These are phyloP conservation scores for Cymbomonas tetramitiformis DNA, from an alignment of 139 green algal genomes.

Conservation along the genomic window DNA sequence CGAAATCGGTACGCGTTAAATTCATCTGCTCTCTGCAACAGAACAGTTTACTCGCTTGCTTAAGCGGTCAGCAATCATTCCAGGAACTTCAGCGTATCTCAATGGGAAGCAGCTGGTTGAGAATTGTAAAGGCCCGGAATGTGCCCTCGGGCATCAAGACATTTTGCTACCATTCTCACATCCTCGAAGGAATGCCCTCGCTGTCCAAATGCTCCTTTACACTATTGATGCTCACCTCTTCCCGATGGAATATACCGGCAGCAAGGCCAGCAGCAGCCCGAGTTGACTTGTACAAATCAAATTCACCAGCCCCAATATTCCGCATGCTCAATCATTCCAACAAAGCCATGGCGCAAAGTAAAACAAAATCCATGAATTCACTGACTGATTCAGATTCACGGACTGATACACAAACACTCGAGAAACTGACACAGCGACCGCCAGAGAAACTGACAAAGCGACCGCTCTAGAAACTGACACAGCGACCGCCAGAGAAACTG, in stretches of 20 bases:
- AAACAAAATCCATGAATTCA: not conserved
- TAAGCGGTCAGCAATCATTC: too few relatives aligned
- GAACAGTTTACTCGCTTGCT: too few relatives aligned
- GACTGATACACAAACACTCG: too few relatives aligned
- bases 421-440: too few relatives aligned
- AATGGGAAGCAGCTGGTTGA: not conserved
- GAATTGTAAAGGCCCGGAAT: not conserved
- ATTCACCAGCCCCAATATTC: not conserved
- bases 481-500: too few relatives aligned
- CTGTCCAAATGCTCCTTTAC: conserved; percentile 81
- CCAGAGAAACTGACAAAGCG: too few relatives aligned
- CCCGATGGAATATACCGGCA: conserved; percentile 91
- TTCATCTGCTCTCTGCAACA: too few relatives aligned
- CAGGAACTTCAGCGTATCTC: not conserved
- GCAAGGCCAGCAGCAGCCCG: conserved; percentile 72
- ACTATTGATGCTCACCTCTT: conserved; percentile 72
- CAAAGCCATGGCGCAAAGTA: too few relatives aligned
- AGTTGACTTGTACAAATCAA: too few relatives aligned
- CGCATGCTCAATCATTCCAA: not conserved
- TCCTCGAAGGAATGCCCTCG: conserved; percentile 54
- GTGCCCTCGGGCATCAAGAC: not conserved
- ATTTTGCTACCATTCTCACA: conserved; percentile 11
- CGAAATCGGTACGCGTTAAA: too few relatives aligned
- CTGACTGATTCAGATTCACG: too few relatives aligned
- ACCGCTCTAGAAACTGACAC: too few relatives aligned